These are phyloP conservation scores for Suillus paluster DNA, from an alignment of 768 basidiomycete species.

Conservation along the genomic window DNA sequence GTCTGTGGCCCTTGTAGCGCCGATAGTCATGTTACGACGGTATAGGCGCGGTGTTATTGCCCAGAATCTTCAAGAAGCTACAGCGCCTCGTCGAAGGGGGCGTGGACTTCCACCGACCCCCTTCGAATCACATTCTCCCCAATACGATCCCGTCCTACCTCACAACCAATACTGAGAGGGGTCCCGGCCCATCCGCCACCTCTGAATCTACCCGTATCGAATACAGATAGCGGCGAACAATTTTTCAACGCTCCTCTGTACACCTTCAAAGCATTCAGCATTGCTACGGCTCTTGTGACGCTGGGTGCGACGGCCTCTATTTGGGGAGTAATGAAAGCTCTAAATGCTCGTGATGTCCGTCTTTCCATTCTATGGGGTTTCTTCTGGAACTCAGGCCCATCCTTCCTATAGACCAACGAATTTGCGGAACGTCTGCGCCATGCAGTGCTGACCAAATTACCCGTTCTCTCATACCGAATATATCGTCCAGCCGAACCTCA, in stretches of 20 bases:
- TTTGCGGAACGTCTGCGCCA: constrained; percentile 63
- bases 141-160: neutral
- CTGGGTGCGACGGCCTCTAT: constrained; percentile 49
- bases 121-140: neutral
- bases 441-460: constrained; percentile 50
- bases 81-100: constrained; percentile 14
- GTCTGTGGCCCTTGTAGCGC: constrained; percentile 16
- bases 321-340: constrained; percentile 51
- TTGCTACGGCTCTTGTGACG: constrained; percentile 65
- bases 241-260: constrained; percentile 56
- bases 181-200: neutral
- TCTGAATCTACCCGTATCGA: neutral
- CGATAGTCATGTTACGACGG: constrained; percentile 17
- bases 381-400: neutral
- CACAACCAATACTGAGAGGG: neutral
- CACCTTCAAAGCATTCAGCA: constrained; percentile 64
- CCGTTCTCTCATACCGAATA: constrained; percentile 54
- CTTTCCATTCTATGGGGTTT: constrained; percentile 7
- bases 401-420: constrained; percentile 50
- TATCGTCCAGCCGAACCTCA: constrained; percentile 45
- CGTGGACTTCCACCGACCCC: neutral
- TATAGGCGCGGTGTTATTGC: constrained; percentile 10
- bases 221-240: constrained; percentile 22
- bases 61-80: neutral
- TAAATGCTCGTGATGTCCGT: constrained; percentile 63